Conservation (phyloP, 352 stramenopile species). For the Globisporangium sylvaticum region DNA sequence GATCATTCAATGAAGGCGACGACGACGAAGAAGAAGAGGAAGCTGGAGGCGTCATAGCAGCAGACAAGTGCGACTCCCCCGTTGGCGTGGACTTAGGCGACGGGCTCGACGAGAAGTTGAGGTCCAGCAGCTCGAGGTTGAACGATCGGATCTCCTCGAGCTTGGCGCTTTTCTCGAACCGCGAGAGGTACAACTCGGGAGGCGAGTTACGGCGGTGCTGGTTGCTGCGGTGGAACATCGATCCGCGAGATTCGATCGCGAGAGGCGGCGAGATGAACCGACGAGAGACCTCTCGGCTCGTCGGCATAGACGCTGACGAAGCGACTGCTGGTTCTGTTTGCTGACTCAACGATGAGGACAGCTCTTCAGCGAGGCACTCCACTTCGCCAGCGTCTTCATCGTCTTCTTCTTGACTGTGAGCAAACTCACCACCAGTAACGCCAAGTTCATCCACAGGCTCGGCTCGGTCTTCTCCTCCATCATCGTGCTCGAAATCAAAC, state of each 20-base stretch:
- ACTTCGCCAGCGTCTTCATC: not conserved
- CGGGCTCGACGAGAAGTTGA: slow-evolving; percentile 1
- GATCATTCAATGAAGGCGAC: slow-evolving; percentile 1
- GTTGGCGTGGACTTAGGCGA: slow-evolving; percentile 11
- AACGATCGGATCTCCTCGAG: slow-evolving; percentile 33
- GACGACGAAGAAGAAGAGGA: not conserved
- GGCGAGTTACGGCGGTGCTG: slow-evolving; percentile 63
- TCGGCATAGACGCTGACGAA: not conserved
- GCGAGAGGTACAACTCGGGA: slow-evolving; percentile 53
- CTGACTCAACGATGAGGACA: not conserved
- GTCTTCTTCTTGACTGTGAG: not conserved
- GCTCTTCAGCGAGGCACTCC: not conserved
- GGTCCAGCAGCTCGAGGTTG: slow-evolving; percentile 22
- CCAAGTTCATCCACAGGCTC: not conserved
- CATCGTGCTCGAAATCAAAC: slow-evolving; percentile 12
- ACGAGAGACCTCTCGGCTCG: slow-evolving; percentile 8
- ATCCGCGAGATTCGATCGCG: slow-evolving; percentile 32
- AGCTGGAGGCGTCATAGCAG: not conserved
- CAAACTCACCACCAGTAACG: not conserved
- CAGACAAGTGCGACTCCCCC: not conserved
- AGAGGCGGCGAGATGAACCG: slow-evolving; percentile 56
- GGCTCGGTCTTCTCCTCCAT: not conserved
- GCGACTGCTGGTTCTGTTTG: not conserved
- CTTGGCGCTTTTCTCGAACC: slow-evolving; percentile 48
- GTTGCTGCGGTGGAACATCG: slow-evolving; percentile 24